Evolutionary conservation across 1,284 basidiomycete genomes (phyloP).

Genomic region (Pascua guehoae): DNA sequence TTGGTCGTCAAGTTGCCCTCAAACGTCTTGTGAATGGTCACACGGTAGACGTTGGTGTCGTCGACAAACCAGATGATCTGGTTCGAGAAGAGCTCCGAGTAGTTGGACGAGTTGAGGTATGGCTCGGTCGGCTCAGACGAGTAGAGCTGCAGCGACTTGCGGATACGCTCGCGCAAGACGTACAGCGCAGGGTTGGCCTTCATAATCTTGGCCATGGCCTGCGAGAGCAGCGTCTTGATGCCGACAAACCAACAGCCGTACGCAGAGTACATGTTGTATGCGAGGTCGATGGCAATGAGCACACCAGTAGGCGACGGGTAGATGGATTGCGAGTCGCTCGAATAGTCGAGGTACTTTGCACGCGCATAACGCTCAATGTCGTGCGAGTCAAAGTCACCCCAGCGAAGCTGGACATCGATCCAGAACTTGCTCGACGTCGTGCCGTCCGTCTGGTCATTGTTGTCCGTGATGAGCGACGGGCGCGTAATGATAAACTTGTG

Average conservation of each 20-base stretch:
- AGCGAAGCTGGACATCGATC: conserved; percentile 96
- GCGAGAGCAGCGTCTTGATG: conserved; percentile 94
- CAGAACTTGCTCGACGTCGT: conserved; percentile 98
- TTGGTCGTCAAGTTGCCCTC: conserved; percentile 99
- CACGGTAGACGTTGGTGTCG: conserved; percentile 98
- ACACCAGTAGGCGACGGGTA: conserved; percentile 98
- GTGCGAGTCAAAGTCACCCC: conserved; percentile 99
- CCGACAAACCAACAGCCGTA: conserved; percentile 99
- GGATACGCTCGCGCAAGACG: conserved; percentile 95
- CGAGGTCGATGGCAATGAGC: conserved; percentile 94
- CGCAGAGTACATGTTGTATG: conserved; percentile 98
- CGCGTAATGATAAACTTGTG: conserved; percentile 99
- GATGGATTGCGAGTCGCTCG: conserved; percentile 93
- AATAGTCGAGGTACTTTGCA: conserved; percentile 82
- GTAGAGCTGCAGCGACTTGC: conserved; percentile 96
- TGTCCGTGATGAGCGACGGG: conserved; percentile 92
- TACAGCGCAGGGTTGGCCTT: conserved; percentile 78
- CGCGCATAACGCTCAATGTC: conserved; percentile 96
- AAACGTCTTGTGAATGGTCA: conserved; percentile 99
- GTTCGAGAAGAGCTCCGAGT: conserved; percentile 97
- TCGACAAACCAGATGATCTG: conserved; percentile 99
- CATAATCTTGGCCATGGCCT: conserved; percentile 99
- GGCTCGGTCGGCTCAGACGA: conserved; percentile 99
- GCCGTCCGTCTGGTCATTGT: conserved; percentile 93
- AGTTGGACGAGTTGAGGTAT: conserved; percentile 84